These are phyloP conservation scores for Phytophthora chlamydospora DNA, from an alignment of 352 stramenopile genomes.

Conservation along the genomic window DNA sequence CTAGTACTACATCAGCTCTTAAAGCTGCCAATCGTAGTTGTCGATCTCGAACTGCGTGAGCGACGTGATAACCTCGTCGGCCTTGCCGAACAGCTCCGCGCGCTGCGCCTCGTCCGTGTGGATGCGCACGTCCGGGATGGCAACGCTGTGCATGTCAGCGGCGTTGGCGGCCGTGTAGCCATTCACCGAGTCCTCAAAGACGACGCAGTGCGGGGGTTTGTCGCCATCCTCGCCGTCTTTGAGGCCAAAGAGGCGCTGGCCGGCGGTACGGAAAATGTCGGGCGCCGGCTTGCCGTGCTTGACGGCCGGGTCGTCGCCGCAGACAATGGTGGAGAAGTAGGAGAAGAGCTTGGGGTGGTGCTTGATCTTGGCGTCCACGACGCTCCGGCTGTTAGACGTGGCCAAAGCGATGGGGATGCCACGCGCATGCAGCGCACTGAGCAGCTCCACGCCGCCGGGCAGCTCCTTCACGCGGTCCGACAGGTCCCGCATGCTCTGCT, in stretches of 20 bases:
- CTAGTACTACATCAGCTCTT: not conserved
- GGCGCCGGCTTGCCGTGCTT: slow-evolving; percentile 75
- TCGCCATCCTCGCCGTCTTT: slow-evolving; percentile 38
- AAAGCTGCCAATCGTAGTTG: slow-evolving; percentile 60
- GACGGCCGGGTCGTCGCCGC: slow-evolving; percentile 74
- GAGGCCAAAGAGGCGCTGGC: slow-evolving; percentile 54
- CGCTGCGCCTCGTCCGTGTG: slow-evolving; percentile 55
- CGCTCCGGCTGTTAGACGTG: slow-evolving; percentile 70
- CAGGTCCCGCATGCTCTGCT: slow-evolving; percentile 63
- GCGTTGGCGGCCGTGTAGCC: slow-evolving; percentile 68
- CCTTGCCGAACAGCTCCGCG: slow-evolving; percentile 53
- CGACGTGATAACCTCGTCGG: slow-evolving; percentile 68
- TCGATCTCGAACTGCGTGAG: slow-evolving; percentile 64
- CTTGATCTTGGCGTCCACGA: slow-evolving; percentile 70
- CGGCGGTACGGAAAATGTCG: slow-evolving; percentile 82
- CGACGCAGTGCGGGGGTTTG: slow-evolving; percentile 52
- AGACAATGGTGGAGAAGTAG: slow-evolving; percentile 77
- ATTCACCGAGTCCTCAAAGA: slow-evolving; percentile 82
- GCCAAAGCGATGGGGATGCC: slow-evolving; percentile 71
- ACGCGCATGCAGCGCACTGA: slow-evolving; percentile 51
- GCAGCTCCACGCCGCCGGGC: slow-evolving; percentile 54
- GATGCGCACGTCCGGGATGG: slow-evolving; percentile 73
- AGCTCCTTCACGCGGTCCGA: slow-evolving; percentile 58
- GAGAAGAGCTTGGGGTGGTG: slow-evolving; percentile 78
- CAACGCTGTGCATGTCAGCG: slow-evolving; percentile 74